Percentiles rank a stretch among this genome's conserved stretches.
phyloP scores from a whole-genome alignment of 1,284 basidiomycete species.

The Trametes pubescens region DNA sequence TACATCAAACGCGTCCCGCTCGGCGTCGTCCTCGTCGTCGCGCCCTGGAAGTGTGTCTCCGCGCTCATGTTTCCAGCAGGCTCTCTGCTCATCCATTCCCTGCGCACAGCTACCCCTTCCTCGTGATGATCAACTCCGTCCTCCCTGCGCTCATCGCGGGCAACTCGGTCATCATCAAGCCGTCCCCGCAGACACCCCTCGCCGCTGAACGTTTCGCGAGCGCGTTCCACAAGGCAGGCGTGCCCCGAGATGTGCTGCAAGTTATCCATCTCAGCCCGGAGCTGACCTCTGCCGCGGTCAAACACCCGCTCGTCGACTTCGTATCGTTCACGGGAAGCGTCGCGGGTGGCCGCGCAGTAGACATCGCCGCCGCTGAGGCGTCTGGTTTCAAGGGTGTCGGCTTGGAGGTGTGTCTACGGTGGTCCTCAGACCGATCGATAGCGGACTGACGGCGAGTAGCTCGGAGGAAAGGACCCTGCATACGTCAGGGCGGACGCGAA shows the following conservation, averaged over 20 bases:
- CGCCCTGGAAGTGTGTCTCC: conserved; percentile 85
- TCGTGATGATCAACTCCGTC: conserved; percentile 89
- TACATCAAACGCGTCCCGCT: conserved; percentile 86
- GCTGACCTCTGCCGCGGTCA: conserved; percentile 70
- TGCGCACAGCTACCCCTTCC: conserved; percentile 80
- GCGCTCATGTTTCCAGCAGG: conserved; percentile 8
- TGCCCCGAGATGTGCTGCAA: conserved; percentile 81
- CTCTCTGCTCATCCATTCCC: conserved; percentile 1
- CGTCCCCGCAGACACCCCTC: conserved; percentile 93
- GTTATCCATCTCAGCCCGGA: conserved; percentile 81
- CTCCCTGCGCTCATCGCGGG: conserved; percentile 90
- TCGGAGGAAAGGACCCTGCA: conserved; percentile 96
- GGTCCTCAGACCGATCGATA: neutral
- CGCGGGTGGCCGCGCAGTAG: conserved; percentile 68
- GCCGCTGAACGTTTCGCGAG: conserved; percentile 83
- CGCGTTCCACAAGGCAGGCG: conserved; percentile 76
- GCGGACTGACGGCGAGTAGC: conserved; percentile 50
- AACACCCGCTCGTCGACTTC: conserved; percentile 78
- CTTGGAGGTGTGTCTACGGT: conserved; percentile 61
- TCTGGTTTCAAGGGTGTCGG: conserved; percentile 83
- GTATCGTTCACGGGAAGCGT: conserved; percentile 94
- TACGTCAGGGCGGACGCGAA: conserved; percentile 92
- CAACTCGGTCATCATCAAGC: conserved; percentile 91
- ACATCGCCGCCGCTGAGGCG: conserved; percentile 65
- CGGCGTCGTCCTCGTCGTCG: conserved; percentile 88